Evolutionary conservation across 805 yeast species (phyloP).

Genomic region (Yarrowia keelungensis): DNA sequence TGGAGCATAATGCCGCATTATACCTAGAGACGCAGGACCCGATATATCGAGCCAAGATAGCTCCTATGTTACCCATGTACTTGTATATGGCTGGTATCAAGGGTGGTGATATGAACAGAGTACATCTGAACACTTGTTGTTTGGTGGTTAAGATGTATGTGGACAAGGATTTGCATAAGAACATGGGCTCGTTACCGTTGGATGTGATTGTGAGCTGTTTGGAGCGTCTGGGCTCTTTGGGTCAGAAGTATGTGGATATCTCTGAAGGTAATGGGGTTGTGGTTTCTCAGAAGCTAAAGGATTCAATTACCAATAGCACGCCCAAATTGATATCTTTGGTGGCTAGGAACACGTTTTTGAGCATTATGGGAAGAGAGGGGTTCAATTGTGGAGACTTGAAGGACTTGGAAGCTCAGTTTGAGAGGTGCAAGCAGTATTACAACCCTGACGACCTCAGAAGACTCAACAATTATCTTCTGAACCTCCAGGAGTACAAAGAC

Average conservation of each 20-base stretch:
- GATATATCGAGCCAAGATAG: background rate
- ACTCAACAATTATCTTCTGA: background rate
- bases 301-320: background rate
- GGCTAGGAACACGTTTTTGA: slow-evolving; percentile 8
- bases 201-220: background rate
- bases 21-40: background rate
- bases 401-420: slow-evolving; percentile 5
- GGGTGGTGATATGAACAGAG: background rate
- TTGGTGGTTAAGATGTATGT: slow-evolving; percentile 11
- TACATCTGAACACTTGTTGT: slow-evolving; percentile 12
- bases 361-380: background rate
- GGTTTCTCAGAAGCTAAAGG: slow-evolving; percentile 8
- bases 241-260: background rate
- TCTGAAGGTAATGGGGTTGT: slow-evolving; percentile 14
- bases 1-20: slow-evolving; percentile 9
- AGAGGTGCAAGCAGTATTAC: background rate
- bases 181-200: slow-evolving; percentile 16
- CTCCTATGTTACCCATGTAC: background rate
- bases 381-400: background rate
- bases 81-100: background rate
- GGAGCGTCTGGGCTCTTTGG: slow-evolving; percentile 1
- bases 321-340: slow-evolving; percentile 3
- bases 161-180: slow-evolving; percentile 15
- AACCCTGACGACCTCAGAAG: background rate
- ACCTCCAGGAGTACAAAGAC: background rate